These are phyloP conservation scores for Fraxinus xanthoxyloides DNA, from an alignment of 305 asterid genomes.

Conservation along the genomic window DNA sequence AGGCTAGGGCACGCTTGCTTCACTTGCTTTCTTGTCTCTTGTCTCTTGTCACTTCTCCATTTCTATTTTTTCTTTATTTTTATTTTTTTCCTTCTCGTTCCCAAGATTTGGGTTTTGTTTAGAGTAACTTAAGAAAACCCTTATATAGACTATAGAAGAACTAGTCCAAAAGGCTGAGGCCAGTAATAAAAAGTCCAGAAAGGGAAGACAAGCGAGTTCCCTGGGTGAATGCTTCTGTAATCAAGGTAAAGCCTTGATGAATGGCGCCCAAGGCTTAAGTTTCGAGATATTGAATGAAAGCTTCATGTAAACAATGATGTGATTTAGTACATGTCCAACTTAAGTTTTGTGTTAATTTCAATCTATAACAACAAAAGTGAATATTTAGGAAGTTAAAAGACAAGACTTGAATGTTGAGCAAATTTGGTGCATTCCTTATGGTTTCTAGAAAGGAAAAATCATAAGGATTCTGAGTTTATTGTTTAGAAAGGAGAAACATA, in stretches of 20 bases:
- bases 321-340: conserved; percentile 8
- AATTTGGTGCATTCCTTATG: background rate
- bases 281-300: background rate
- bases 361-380: conserved; percentile 4
- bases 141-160: background rate
- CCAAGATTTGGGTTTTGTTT: background rate
- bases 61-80: background rate
- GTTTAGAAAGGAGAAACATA: background rate
- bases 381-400: conserved; percentile 11
- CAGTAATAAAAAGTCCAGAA: background rate
- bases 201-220: background rate
- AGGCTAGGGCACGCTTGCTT: background rate
- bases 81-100: background rate
- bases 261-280: background rate
- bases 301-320: background rate
- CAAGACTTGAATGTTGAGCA: background rate
- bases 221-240: background rate
- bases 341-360: background rate
- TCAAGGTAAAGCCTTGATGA: background rate
- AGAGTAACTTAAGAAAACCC: background rate
- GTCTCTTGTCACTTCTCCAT: background rate
- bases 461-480: too few species aligned
- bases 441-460: background rate
- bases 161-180: conserved; percentile 4
- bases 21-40: background rate